Conservation (phyloP, 257 asterid species). For the Coffea canephora region DNA sequence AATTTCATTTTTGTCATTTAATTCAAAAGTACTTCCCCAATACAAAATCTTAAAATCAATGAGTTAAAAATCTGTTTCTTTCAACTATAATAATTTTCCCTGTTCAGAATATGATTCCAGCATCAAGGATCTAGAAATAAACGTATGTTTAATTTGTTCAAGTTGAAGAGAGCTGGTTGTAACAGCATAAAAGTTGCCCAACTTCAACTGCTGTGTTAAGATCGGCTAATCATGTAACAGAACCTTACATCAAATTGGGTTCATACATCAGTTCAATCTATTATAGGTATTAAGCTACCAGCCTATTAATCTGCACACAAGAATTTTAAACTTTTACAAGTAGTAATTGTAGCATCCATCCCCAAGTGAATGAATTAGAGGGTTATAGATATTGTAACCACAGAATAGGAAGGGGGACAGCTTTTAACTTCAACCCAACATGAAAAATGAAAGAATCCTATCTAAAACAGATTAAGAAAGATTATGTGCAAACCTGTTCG, state of each 20-base stretch:
- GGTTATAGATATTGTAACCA: neutral
- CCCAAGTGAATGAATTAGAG: neutral
- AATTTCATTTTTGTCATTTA: neutral
- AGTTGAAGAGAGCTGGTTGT: neutral
- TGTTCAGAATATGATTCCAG: neutral
- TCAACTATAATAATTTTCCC: neutral
- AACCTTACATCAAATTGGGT: neutral
- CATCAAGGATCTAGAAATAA: neutral
- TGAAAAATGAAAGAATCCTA: neutral
- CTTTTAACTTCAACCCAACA: neutral
- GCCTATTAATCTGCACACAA: neutral
- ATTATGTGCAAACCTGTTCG: conserved; percentile 35
- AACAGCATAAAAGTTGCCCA: neutral
- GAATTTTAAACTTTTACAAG: neutral
- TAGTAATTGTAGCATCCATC: neutral
- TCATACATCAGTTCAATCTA: neutral
- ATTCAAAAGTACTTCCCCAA: neutral
- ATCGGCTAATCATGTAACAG: neutral
- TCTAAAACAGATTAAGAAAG: conserved; percentile 7
- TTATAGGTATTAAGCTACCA: neutral
- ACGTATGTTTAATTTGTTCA: neutral
- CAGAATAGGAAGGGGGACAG: neutral
- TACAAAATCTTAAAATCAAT: neutral
- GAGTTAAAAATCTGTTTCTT: neutral
- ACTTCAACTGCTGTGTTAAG: neutral